These are phyloP conservation scores for Chytriomyces hyalinus DNA, from an alignment of 192 early-diverging fungal species.

Conservation along the genomic window DNA sequence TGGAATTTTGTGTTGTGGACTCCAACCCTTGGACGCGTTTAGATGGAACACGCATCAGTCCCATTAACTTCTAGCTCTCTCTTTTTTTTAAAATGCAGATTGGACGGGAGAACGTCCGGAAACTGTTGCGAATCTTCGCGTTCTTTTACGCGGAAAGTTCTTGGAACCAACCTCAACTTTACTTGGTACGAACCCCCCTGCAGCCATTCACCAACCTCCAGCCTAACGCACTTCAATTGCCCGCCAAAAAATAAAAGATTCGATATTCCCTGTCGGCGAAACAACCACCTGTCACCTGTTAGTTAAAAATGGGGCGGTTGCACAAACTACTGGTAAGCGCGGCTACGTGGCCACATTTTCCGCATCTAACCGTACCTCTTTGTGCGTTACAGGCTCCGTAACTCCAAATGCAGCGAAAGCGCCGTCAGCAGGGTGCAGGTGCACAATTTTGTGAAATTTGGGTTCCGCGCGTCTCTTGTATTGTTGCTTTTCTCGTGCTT, in stretches of 20 bases:
- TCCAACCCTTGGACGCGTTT: no score
- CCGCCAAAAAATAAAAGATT: neutral
- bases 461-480: neutral
- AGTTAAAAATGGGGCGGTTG: slow-evolving; percentile 35
- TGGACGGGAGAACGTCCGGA: slow-evolving; percentile 50
- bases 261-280: slow-evolving; percentile 41
- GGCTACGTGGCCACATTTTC: neutral
- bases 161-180: slow-evolving; percentile 40
- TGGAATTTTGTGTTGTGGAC: no score
- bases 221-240: neutral
- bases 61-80: neutral
- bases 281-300: slow-evolving; percentile 52
- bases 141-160: slow-evolving; percentile 52
- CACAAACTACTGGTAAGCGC: neutral
- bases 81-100: slow-evolving; percentile 32
- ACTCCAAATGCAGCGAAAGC: no score
- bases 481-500: neutral
- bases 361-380: no score
- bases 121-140: slow-evolving; percentile 31
- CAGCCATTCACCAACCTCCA: neutral
- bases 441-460: slow-evolving; percentile 11
- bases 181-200: slow-evolving; percentile 26
- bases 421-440: slow-evolving; percentile 8
- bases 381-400: no score
- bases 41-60: no score